Evolutionary conservation across 2,329 filamentous ascomycete species (phyloP), one percentile per base, ranked within the genome.

Genomic region (Plectosphaerella plurivora): DNA sequence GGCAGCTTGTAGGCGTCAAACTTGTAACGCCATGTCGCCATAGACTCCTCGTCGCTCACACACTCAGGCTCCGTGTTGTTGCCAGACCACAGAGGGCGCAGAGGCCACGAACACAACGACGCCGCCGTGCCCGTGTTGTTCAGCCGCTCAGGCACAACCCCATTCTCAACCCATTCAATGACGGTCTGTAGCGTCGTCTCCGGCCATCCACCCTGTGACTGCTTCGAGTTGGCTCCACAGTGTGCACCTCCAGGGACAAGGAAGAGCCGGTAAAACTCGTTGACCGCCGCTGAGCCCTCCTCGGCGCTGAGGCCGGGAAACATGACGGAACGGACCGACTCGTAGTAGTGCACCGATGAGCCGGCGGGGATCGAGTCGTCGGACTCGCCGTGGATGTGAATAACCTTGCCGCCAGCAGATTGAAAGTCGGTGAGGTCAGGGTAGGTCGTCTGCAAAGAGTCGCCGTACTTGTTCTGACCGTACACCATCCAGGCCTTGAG

Each of bases 331-430:
- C 76, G 72, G 14, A 83, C 79, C 8, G 75, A 71, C 49, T 82
- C 69, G 14, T 72, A 76, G 68, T 82, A 84, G 59, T 73, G 77
- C 1, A 81, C 73, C 0, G 78, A 81, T 0, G 77, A 79, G 5
- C 70, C 77, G 1, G 80, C 63, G 2, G 79, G 79, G 54, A 84
- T 68, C 7, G 70, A 73, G 14, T 69, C 63, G 61, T 83, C 81
- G 1, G 74, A 76, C 63, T 83, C 79, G 50, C 79, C 80, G 64
- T 84, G 80, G 67, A 74, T 81, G 62, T 83, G 79, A 11, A 84
- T 65, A 4, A 84, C 64, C 63, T 84, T 84, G 49, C 77, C 79
- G 22, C 79, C 80, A 0, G 68, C 59, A 3, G 66, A 52, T 33
- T 76, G 66, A 68, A 82, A 82, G 9, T 67, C 57, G 1, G 73